Evolutionary conservation across 1,139 yeast genomes (phyloP), one percentile per base, ranked within the genome.

Genomic region (Suhomyces taliae): DNA sequence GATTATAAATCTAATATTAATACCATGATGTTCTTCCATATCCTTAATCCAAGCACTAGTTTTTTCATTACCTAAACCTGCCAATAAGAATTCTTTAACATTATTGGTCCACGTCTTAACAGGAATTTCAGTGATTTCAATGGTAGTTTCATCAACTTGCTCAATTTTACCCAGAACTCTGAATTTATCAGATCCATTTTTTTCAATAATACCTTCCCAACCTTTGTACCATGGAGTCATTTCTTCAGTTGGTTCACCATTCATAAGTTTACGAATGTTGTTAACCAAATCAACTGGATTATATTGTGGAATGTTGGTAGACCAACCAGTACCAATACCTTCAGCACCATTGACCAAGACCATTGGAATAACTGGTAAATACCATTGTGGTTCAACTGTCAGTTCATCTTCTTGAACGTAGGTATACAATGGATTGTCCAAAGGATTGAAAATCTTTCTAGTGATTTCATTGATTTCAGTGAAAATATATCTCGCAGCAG

Each of bases 271-370:
- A 48, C 82, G 79, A 35, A 95, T 71, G 58, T 95, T 93, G 2
- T 68, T 72, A 27, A 90, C 90, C 52, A 95, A 75, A 62, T 93
- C 99, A 27, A 66, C 61, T 0, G 99, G 99, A 62, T 93, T 90
- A 67, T 81, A 93, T 39, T 88, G 83, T 2, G 99, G 99, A 53
- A 95, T 87, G 52, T 82, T 84, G 1, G 99, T 90, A 52, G 97
- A 89, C 98, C 99, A 95, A 57, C 99, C 99, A 43, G 99, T 91
- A 55, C 99, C 99, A 66, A 95, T 95, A 70, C 99, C 99, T 69
- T 95, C 99, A 8, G 95, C 79, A 48, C 99, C 99, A 64, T 95
- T 95, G 7, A 95, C 96, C 52, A 95, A 75, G 32, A 93, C 65
- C 90, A 90, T 89, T 5, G 99, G 99, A 43, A 95, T 60, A 26